A percentile compares a stretch with the other conserved stretches of the same genome.
phyloP scores from a whole-genome alignment of 2,329 filamentous ascomycete genomes.

The Aspergillus sp. region DNA sequence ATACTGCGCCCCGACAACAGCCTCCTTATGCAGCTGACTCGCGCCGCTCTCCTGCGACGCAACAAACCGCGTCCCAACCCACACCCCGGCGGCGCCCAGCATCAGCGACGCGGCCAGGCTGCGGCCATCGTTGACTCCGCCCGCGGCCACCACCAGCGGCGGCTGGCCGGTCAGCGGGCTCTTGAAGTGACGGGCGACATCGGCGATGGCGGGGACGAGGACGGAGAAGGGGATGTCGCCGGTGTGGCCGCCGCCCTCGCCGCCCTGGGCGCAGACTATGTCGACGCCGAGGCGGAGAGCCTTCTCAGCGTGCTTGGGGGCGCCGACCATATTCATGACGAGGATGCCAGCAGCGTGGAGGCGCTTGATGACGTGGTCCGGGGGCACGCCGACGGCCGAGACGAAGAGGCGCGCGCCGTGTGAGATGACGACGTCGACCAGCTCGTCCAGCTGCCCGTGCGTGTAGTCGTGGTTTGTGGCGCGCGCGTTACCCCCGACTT shows the following conservation, averaged over 20 bases:
- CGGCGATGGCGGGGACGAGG: slow-evolving; percentile 76
- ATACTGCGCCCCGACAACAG: slow-evolving; percentile 69
- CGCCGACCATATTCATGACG: slow-evolving; percentile 96
- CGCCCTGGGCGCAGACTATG: slow-evolving; percentile 84
- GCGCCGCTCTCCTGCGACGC: slow-evolving; percentile 73
- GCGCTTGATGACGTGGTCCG: slow-evolving; percentile 59
- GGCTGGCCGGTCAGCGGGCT: slow-evolving; percentile 60
- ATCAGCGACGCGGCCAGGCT: slow-evolving; percentile 73
- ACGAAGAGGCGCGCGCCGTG: slow-evolving; percentile 82
- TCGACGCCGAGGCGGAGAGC: slow-evolving; percentile 80
- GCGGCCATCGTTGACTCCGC: slow-evolving; percentile 75
- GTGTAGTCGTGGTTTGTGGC: slow-evolving; percentile 97
- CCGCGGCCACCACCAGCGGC: slow-evolving; percentile 78
- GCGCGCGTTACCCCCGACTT: slow-evolving; percentile 72
- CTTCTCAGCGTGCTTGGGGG: slow-evolving; percentile 83
- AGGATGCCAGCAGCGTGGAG: slow-evolving; percentile 72
- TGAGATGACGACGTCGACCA: slow-evolving; percentile 77
- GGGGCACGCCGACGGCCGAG: slow-evolving; percentile 78
- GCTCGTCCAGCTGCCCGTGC: slow-evolving; percentile 72
- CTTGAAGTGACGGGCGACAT: slow-evolving; percentile 64
- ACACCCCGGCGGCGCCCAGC: slow-evolving; percentile 80
- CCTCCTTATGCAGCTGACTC: slow-evolving; percentile 71
- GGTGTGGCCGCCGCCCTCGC: slow-evolving; percentile 88
- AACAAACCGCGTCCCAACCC: slow-evolving; percentile 91
- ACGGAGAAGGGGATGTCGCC: slow-evolving; percentile 80